phyloP scores from a whole-genome alignment of 495 filamentous ascomycete genomes.

The Trichoderma reesei region DNA sequence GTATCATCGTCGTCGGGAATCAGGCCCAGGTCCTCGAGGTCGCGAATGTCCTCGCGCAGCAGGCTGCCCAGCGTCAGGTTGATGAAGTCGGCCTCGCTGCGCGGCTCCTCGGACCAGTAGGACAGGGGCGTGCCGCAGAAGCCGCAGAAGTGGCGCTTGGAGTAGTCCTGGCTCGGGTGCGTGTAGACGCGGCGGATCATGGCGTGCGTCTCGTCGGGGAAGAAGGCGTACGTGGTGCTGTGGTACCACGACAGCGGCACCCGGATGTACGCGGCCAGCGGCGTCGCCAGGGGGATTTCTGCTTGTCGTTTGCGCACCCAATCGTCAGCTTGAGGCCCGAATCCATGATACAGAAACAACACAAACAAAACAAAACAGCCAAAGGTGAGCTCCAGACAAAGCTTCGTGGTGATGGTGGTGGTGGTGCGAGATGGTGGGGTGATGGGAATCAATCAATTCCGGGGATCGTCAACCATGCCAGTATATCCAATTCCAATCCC shows the following conservation, averaged over 20 bases:
- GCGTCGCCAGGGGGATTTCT: constrained; percentile 60
- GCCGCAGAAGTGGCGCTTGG: constrained; percentile 75
- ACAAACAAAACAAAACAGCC: background rate
- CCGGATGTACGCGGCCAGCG: constrained; percentile 66
- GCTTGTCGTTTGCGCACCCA: constrained; percentile 9
- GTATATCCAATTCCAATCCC: no score
- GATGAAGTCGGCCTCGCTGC: constrained; percentile 62
- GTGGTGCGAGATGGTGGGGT: no score
- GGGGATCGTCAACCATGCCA: no score
- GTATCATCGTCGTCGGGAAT: constrained; percentile 36
- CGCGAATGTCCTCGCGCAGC: constrained; percentile 50
- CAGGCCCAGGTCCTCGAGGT: constrained; percentile 58
- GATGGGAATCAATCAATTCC: no score
- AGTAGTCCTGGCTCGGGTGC: constrained; percentile 44
- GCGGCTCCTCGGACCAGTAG: constrained; percentile 66
- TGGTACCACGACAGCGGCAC: constrained; percentile 70
- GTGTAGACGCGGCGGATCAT: constrained; percentile 65
- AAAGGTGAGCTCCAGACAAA: no score
- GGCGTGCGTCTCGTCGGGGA: constrained; percentile 63
- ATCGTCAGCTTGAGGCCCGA: background rate
- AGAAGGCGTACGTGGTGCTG: constrained; percentile 59
- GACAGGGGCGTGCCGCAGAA: constrained; percentile 78
- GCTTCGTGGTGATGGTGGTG: no score
- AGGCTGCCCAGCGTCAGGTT: constrained; percentile 65
- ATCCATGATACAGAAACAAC: background rate